phyloP scores from a whole-genome alignment of 257 asterid genomes.

The Knoxia roxburghii region DNA sequence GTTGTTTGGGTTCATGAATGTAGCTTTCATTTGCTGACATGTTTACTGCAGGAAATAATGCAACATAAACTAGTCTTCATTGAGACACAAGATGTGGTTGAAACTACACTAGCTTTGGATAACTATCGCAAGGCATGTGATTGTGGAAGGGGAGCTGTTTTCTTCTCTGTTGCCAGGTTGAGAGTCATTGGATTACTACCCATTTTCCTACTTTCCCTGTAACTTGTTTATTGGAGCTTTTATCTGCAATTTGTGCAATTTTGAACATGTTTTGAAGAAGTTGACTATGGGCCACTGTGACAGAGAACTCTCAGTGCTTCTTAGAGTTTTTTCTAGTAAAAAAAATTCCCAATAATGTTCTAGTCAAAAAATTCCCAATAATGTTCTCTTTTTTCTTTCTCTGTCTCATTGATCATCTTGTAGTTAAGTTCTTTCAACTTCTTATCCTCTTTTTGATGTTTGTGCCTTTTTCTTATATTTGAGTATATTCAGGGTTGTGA shows the following conservation, averaged over 20 bases:
- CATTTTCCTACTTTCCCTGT: not conserved
- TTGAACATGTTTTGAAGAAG: not conserved
- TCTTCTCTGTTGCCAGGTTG: slow-evolving; percentile 98
- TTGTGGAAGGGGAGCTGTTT: slow-evolving; percentile 99
- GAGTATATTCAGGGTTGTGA: not conserved
- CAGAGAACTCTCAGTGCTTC: not conserved
- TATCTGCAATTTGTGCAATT: not conserved
- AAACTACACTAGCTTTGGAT: slow-evolving; percentile 94
- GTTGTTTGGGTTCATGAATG: not conserved
- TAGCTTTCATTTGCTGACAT: slow-evolving; percentile 5
- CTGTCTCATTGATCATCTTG: too few species aligned
- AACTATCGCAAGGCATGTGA: slow-evolving; percentile 98
- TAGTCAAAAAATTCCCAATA: too few species aligned
- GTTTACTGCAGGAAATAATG: slow-evolving; percentile 80
- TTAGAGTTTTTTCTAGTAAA: too few species aligned
- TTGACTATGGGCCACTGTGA: too few species aligned
- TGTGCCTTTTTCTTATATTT: too few species aligned
- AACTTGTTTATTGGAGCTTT: not conserved
- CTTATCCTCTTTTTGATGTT: not conserved
- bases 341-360: too few species aligned
- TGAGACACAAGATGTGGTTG: slow-evolving; percentile 98
- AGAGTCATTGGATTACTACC: not conserved
- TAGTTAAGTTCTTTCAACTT: too few species aligned
- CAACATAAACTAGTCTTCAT: slow-evolving; percentile 95
- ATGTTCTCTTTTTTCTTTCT: too few species aligned